These are phyloP conservation scores for Berkeleyomyces rouxiae DNA, from an alignment of 2,329 filamentous ascomycete genomes.

Conservation along the genomic window DNA sequence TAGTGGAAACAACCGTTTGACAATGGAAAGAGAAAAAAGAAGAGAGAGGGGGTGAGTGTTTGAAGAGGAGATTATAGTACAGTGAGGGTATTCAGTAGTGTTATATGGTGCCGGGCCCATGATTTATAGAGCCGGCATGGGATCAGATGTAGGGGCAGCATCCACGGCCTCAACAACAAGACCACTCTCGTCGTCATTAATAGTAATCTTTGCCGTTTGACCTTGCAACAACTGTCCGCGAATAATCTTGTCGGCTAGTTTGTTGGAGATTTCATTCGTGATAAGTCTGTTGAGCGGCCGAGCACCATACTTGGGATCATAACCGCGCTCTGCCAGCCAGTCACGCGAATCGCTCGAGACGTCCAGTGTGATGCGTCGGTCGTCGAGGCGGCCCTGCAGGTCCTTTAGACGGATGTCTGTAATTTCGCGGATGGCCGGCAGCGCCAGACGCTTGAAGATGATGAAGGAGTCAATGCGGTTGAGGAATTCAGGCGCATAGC, in stretches of 20 bases:
- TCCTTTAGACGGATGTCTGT: conserved; percentile 83
- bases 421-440: conserved; percentile 67
- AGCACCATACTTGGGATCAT: conserved; percentile 82
- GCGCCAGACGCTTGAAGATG: conserved; percentile 75
- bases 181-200: conserved; percentile 32
- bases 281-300: conserved; percentile 83
- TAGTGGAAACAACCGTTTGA: background rate
- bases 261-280: conserved; percentile 74
- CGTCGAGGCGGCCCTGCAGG: conserved; percentile 66
- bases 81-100: background rate
- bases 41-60: background rate
- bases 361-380: conserved; percentile 62
- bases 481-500: conserved; percentile 81
- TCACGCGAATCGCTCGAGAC: conserved; percentile 57
- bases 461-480: conserved; percentile 97
- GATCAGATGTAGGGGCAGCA: background rate
- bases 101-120: background rate
- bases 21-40: background rate
- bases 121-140: background rate
- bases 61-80: background rate
- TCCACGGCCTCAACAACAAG: conserved; percentile 5
- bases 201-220: conserved; percentile 51
- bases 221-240: conserved; percentile 63
- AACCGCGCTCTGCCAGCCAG: conserved; percentile 80
- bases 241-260: conserved; percentile 82